Conservation (phyloP, 371 early-diverging fungal species). For the Caulochytrium protostelioides region DNA sequence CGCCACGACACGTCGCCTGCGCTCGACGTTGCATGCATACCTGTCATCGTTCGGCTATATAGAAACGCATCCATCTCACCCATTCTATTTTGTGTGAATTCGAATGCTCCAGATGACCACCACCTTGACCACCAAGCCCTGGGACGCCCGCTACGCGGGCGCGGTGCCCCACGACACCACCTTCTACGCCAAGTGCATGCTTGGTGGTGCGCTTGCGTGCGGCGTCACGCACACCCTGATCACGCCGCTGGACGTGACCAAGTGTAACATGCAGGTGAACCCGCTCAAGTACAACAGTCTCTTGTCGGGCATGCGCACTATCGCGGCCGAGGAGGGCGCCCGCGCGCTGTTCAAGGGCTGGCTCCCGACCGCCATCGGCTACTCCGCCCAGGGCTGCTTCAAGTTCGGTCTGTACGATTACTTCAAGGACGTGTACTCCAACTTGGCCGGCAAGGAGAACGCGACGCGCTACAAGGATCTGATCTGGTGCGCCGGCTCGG, state of each 20-base stretch:
- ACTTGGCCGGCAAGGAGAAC: slow-evolving; percentile 43
- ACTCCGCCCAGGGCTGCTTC: slow-evolving; percentile 64
- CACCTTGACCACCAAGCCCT: slow-evolving; percentile 1
- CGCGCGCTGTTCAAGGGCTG: slow-evolving; percentile 53
- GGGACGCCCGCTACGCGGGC: slow-evolving; percentile 14
- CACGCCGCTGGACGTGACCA: slow-evolving; percentile 50
- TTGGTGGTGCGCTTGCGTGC: slow-evolving; percentile 43
- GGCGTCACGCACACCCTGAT: slow-evolving; percentile 44
- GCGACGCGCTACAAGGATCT: slow-evolving; percentile 49
- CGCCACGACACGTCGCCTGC: too few relatives aligned
- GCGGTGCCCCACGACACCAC: slow-evolving; percentile 13
- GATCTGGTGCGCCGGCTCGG: slow-evolving; percentile 55
- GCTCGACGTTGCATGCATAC: too few relatives aligned
- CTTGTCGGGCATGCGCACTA: slow-evolving; percentile 41
- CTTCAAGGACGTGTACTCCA: slow-evolving; percentile 48
- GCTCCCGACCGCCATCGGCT: slow-evolving; percentile 62
- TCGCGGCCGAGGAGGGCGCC: slow-evolving; percentile 44
- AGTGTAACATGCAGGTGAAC: slow-evolving; percentile 44
- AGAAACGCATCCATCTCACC: too few relatives aligned
- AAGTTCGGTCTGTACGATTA: slow-evolving; percentile 76
- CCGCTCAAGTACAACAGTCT: slow-evolving; percentile 45
- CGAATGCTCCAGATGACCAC: too few relatives aligned
- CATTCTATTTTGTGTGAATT: too few relatives aligned
- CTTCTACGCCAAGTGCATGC: slow-evolving; percentile 10
- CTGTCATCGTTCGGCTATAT: too few relatives aligned